Base-by-base conservation (phyloP, 345 rosid species). In the Pistacia atlantica region DNA sequence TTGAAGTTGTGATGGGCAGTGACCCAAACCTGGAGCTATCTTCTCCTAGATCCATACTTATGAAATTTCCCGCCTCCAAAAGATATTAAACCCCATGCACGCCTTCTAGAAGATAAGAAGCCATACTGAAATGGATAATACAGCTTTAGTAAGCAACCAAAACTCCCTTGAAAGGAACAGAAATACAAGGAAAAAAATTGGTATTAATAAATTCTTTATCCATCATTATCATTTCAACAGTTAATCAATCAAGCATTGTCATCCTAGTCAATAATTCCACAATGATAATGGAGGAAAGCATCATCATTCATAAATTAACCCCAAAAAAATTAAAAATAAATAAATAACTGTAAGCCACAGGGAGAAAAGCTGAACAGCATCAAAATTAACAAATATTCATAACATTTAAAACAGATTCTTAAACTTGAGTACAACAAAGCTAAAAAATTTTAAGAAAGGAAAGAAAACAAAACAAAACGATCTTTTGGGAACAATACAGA, bases 1-100 rank as follows among this genome's bases (percentile, higher is more conserved):
- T 86, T 0, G 82, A 72, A 2, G 97, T 90, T 51, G 88, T 80
- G 73, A 80, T 74, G 6, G 90, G 92, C 42, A 90, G 74, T 0
- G 83, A 82, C 25, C 84, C 89, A 48, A 87, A 88, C 80, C 94
- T 87, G 42, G 87, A 84, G 78, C 92, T 95, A 79, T 92, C 96
- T 81, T 88, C 97, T 81, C 76, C 84, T 57, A 78, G 74, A 83
- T 90, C 97, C 97, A 93, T 92, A 68, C 46, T 75, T 57, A 76
- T 51, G 65, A 67, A 3, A 69, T 75, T 78, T 78, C 82, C 73
- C 16, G n/a, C 73, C 76, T 72, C 80, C 37, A 63, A 58, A 52
- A 60, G 65, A 58, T 71, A 67, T 79, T 80, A 80, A 80, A 80
- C 80, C 77, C 83, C 80, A 86, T 80, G 78, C 77, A 82, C 69